These are phyloP conservation scores for Asparagopsis taxiformis DNA, from an alignment of 31 red algal species.

Conservation along the genomic window DNA sequence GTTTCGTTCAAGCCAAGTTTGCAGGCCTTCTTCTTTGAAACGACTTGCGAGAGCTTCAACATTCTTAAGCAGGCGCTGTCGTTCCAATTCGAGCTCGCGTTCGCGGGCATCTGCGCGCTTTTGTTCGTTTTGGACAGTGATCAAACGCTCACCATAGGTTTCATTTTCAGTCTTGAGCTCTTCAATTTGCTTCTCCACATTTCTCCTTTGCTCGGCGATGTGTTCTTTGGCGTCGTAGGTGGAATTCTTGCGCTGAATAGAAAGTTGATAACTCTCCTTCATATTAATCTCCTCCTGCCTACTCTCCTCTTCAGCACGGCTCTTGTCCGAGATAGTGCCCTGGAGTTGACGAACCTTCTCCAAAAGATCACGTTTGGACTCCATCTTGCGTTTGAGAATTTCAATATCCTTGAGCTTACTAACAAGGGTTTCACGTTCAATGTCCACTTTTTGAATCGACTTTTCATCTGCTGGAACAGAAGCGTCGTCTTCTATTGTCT, in stretches of 20 bases:
- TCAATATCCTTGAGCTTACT: slow-evolving; percentile 36
- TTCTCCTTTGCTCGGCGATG: slow-evolving; percentile 29
- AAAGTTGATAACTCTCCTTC: slow-evolving; percentile 23
- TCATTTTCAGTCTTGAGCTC: slow-evolving; percentile 24
- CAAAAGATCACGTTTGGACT: slow-evolving; percentile 43
- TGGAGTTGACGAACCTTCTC: slow-evolving; percentile 15
- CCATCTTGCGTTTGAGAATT: slow-evolving; percentile 17
- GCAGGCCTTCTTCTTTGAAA: slow-evolving; percentile 53
- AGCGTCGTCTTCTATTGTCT: slow-evolving; percentile 23
- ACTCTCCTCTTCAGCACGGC: slow-evolving; percentile 13
- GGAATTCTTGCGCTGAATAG: slow-evolving; percentile 35
- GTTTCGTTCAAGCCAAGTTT: slow-evolving; percentile 55
- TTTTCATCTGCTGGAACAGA: slow-evolving; percentile 41
- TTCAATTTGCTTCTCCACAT: slow-evolving; percentile 20
- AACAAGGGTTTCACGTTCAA: slow-evolving; percentile 20
- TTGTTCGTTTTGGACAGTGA: slow-evolving; percentile 8
- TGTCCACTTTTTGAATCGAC: slow-evolving; percentile 26
- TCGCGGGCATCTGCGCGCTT: slow-evolving; percentile 35
- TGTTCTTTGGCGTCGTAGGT: slow-evolving; percentile 53
- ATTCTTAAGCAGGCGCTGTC: slow-evolving; percentile 37
- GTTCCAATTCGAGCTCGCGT: slow-evolving; percentile 40
- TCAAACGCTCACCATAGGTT: slow-evolving; percentile 14
- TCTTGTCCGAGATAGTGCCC: slow-evolving; percentile 18
- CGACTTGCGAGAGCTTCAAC: slow-evolving; percentile 28
- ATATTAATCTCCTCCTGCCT: slow-evolving; percentile 30